A percentile compares a stretch with the other conserved stretches of the same genome.
Conservation (phyloP, 2,329 filamentous ascomycete species). For the Xylaria sp. region DNA sequence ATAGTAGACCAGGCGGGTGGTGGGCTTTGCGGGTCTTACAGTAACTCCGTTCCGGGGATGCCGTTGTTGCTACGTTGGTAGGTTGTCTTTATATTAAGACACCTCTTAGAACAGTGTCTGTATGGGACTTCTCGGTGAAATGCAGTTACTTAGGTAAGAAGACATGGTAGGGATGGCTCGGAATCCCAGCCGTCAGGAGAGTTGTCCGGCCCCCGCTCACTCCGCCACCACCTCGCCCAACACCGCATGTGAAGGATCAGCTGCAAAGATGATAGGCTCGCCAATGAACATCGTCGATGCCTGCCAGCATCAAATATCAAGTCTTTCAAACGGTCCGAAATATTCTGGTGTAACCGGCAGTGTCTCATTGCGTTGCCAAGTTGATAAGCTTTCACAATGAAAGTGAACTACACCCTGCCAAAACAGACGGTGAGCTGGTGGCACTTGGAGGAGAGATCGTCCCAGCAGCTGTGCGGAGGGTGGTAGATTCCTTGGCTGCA, state of each 20-base stretch:
- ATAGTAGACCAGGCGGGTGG: not conserved
- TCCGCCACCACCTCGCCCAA: too few relatives aligned
- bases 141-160: not conserved
- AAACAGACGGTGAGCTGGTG: not conserved
- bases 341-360: not conserved
- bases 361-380: not conserved
- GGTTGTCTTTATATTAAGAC: conserved; percentile 5
- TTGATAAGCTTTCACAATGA: not conserved
- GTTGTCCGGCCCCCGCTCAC: conserved; percentile 5
- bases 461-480: not conserved
- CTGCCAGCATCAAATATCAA: not conserved
- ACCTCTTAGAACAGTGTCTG: not conserved
- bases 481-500: conserved; percentile 12
- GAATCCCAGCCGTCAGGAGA: not conserved
- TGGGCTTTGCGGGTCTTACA: not conserved
- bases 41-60: not conserved
- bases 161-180: not conserved
- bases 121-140: not conserved
- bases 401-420: not conserved
- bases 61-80: not conserved
- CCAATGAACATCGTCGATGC: not conserved
- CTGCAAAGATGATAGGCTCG: conserved; percentile 23
- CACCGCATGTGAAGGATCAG: conserved; percentile 10
- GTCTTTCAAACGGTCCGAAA: conserved; percentile 1
- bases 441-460: not conserved